A percentile compares a stretch with the other conserved stretches of the same genome.
Conservation (phyloP, 352 stramenopile species). For the Aphanomyces astaci region DNA sequence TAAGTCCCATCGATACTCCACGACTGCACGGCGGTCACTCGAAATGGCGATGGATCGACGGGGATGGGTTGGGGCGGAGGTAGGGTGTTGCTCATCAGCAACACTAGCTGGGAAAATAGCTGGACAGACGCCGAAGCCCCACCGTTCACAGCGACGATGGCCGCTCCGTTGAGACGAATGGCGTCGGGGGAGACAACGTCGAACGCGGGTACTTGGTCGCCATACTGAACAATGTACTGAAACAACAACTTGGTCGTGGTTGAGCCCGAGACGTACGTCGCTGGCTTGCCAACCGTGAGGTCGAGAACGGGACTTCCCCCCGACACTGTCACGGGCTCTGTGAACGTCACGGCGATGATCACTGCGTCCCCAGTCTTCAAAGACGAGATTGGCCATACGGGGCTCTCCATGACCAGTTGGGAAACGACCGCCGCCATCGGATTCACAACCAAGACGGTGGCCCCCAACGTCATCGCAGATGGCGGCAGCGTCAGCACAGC, state of each 20-base stretch:
- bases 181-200: neutral
- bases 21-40: neutral
- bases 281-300: constrained; percentile 24
- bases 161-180: neutral
- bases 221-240: constrained; percentile 44
- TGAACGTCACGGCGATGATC: constrained; percentile 14
- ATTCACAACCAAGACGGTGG: constrained; percentile 25
- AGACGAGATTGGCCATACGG: constrained; percentile 32
- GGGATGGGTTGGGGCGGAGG: no score
- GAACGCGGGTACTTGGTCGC: constrained; percentile 26
- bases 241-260: constrained; percentile 43
- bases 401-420: constrained; percentile 41
- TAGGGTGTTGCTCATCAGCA: neutral
- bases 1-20: constrained; percentile 34
- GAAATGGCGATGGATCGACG: neutral
- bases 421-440: constrained; percentile 42
- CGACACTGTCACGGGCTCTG: neutral
- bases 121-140: neutral
- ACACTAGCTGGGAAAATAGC: neutral
- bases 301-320: neutral
- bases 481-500: constrained; percentile 24
- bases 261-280: constrained; percentile 42
- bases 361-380: constrained; percentile 29
- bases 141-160: neutral
- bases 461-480: neutral